A percentile compares a stretch with the other conserved stretches of the same genome.
phyloP scores from a whole-genome alignment of 257 asterid genomes.

The Jacaranda mimosifolia region DNA sequence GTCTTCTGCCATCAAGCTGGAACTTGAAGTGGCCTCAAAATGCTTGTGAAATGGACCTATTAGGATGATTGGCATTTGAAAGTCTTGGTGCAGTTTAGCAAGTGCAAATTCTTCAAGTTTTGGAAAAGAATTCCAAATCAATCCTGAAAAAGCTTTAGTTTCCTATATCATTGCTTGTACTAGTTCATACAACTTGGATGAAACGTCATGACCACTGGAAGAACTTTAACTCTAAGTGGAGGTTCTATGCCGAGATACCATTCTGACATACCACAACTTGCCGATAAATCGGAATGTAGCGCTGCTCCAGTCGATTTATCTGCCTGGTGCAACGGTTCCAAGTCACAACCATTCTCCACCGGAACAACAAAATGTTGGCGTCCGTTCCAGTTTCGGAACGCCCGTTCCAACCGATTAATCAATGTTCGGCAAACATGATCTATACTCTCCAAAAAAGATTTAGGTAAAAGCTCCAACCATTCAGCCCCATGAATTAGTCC shows the following conservation, averaged over 20 bases:
- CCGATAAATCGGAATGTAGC: too few relatives aligned
- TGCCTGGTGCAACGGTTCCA: too few relatives aligned
- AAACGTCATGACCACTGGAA: constrained; percentile 37
- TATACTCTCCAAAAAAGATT: constrained; percentile 28
- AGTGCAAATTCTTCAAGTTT: constrained; percentile 55
- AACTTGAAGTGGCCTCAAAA: constrained; percentile 37
- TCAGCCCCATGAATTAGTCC: constrained; percentile 41
- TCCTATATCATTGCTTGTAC: constrained; percentile 37
- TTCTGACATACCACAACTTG: too few relatives aligned
- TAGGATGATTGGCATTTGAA: constrained; percentile 48
- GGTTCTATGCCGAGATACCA: too few relatives aligned
- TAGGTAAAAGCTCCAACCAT: constrained; percentile 46
- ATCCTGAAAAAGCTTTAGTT: constrained; percentile 52
- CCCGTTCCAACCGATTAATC: too few relatives aligned
- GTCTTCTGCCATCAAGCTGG: constrained; percentile 47
- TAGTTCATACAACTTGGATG: constrained; percentile 21
- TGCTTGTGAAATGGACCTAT: constrained; percentile 63
- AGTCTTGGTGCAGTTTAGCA: constrained; percentile 37
- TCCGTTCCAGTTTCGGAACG: too few relatives aligned
- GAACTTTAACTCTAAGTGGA: constrained; percentile 53
- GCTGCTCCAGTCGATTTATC: too few relatives aligned
- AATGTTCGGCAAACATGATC: too few relatives aligned
- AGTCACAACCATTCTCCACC: too few relatives aligned
- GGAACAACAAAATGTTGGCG: too few relatives aligned
- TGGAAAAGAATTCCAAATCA: constrained; percentile 57